A percentile compares a stretch with the other conserved stretches of the same genome.
These are phyloP conservation scores for Hanseniaspora osmophila DNA, from an alignment of 805 yeast species.

Conservation along the genomic window DNA sequence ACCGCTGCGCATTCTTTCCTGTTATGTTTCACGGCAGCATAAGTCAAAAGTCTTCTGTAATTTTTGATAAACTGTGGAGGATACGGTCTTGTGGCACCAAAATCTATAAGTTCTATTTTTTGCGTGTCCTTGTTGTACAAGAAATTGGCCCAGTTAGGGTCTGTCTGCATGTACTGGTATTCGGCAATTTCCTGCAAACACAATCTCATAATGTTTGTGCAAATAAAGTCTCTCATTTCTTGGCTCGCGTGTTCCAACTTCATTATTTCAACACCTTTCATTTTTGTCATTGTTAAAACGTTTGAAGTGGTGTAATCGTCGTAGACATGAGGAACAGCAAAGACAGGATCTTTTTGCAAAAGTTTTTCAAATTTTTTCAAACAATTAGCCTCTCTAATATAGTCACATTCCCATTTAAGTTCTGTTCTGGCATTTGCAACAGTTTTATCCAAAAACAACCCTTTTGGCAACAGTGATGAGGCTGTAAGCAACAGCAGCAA, in stretches of 20 bases:
- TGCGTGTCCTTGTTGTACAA: conserved; percentile 58
- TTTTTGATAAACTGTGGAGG: conserved; percentile 49
- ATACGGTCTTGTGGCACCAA: conserved; percentile 87
- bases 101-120: conserved; percentile 77
- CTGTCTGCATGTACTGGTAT: conserved; percentile 92
- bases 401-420: conserved; percentile 96
- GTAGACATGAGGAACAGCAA: conserved; percentile 70
- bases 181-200: conserved; percentile 75
- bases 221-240: conserved; percentile 71
- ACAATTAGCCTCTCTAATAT: conserved; percentile 73
- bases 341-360: conserved; percentile 43
- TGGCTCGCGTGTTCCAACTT: conserved; percentile 40
- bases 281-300: conserved; percentile 77
- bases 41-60: conserved; percentile 59
- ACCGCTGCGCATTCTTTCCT: conserved; percentile 45
- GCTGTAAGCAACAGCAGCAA: conserved; percentile 72
- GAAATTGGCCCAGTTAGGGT: conserved; percentile 98
- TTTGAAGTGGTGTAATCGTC: conserved; percentile 66
- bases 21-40: conserved; percentile 53
- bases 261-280: conserved; percentile 73
- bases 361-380: conserved; percentile 54
- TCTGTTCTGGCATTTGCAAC: conserved; percentile 87
- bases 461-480: conserved; percentile 75
- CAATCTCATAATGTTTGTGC: conserved; percentile 72
- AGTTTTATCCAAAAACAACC: conserved; percentile 80